Conservation (phyloP, 768 basidiomycete species). For the Termitomyces sp. region DNA sequence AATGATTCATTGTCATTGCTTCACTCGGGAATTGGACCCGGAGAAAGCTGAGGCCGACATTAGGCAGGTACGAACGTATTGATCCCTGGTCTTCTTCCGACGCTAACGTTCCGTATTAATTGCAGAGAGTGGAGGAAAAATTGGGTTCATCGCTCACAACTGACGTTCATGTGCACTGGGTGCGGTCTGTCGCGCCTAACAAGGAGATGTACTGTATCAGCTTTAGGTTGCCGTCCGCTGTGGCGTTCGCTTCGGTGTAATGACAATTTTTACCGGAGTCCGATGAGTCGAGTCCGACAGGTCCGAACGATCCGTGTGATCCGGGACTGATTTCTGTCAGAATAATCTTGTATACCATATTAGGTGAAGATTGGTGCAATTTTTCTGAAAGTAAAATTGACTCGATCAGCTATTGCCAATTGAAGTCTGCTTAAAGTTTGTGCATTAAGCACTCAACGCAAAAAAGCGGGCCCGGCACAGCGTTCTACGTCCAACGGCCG, state of each 20-base stretch:
- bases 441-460: constrained; percentile 29
- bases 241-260: constrained; percentile 25
- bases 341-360: constrained; percentile 5
- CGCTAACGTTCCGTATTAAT: constrained; percentile 15
- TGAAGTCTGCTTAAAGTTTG: constrained; percentile 19
- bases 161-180: constrained; percentile 62
- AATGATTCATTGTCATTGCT: constrained; percentile 94
- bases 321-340: background rate
- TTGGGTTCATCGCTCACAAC: constrained; percentile 55
- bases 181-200: constrained; percentile 91
- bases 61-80: constrained; percentile 54
- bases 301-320: constrained; percentile 2
- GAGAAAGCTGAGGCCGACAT: constrained; percentile 77
- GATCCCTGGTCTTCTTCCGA: constrained; percentile 7
- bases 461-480: constrained; percentile 11
- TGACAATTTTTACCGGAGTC: constrained; percentile 3
- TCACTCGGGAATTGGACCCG: constrained; percentile 79
- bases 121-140: constrained; percentile 69
- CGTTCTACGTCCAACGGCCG: constrained; percentile 1
- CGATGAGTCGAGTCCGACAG: background rate
- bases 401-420: constrained; percentile 15
- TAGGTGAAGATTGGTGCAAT: constrained; percentile 10
- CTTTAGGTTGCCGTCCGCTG: constrained; percentile 54
- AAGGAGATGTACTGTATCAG: constrained; percentile 99
- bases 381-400: constrained; percentile 12